Base-by-base conservation (phyloP, 148 eudicot species). In the Rhododendron griersonianum region DNA sequence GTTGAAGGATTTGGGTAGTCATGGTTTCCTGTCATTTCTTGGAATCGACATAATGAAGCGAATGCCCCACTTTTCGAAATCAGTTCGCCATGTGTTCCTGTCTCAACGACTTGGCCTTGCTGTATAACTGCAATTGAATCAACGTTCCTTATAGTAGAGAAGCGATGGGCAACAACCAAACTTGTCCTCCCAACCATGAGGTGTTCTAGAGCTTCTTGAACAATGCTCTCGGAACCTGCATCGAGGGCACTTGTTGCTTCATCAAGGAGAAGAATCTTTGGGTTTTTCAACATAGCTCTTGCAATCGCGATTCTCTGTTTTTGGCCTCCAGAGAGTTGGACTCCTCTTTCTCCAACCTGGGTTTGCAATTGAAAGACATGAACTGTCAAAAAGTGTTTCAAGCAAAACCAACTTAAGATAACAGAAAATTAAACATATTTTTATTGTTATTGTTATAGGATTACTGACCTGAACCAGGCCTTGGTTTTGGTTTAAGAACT, bases 241-340 rank as follows among this genome's bases (percentile, higher is more conserved):
- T 98, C 99, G 0, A 98, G 98, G 55, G 99, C 98, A 81, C 99
- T 98, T 8, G 99, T 98, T 79, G 99, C 99, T 89, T 98, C 99
- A 13, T 98, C 99, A 37, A 98, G 94, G 53, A 98, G 95, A 61
- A 98, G 99, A 67, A 98, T 95, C 86, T 95, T 98, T 2, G 98
- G 99, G 90, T 98, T 89, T 87, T 98, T 98, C 73, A 98, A 89
- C 99, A 98, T 95, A 25, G 99, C 99, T 89, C 99, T 92, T 15
- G 99, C 99, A 39, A 98, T 98, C 11, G 98, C 98, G n/a, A 98
- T 95, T 88, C 99, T 93, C 89, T 98, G 99, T 75, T 98, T 98
- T 82, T 98, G 98, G 39, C 99, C 99, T 79, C 99, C 99, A 0
- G 99, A 98, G 48, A 98, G 98, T 85, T 98, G 99, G 87, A 95